Evolutionary conservation across 2,329 filamentous ascomycete species (phyloP), one percentile per base, ranked within the genome.

Genomic region (Hirsutella rhossiliensis): DNA sequence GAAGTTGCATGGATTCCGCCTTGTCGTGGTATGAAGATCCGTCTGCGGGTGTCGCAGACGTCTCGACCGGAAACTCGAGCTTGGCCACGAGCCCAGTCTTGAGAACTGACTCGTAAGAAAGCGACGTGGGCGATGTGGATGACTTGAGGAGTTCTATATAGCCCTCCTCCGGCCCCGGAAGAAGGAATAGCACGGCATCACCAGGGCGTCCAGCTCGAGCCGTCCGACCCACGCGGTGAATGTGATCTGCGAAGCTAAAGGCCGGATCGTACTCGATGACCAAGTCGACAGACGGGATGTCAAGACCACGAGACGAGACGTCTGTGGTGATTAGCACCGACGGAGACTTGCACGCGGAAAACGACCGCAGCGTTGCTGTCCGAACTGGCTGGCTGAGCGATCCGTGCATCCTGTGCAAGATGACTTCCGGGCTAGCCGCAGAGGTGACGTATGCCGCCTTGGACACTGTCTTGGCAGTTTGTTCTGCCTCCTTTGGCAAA

Each of bases 231-330:
- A 97, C 87, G 45, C 92, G 83, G 66, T 98, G 92, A 8, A 96
- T 75, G 61, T 98, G 92, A 61, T 98, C 92, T 48, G 89, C 85
- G 20, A 87, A 81, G 58, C 84, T 87, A 64, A 97, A 97, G 3
- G 92, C 87, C 0, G 92, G 89, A 58, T 98, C 92, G 59, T 95
- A 97, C 62, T 98, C 92, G 45, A 98, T 77, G 41, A 98, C 88
- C 18, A 96, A 73, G 60, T 98, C 92, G 42, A 98, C 87, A 42
- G 92, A 90, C 1, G 90, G 90, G 15, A 98, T 78, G 69, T 98
- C 92, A 37, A 98, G 80, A 67, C 92, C 92, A 58, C 92, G 87
- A 18, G 92, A 92, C 12, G 92, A 87, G 42, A 98, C 92, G 57
- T 98, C 92, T 1, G 92, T 98, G 53, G 89, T 94, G 50, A 98